Evolutionary conservation across 257 asterid species (phyloP), one percentile per base, ranked within the genome.

Genomic region (Linaria vulgaris): DNA sequence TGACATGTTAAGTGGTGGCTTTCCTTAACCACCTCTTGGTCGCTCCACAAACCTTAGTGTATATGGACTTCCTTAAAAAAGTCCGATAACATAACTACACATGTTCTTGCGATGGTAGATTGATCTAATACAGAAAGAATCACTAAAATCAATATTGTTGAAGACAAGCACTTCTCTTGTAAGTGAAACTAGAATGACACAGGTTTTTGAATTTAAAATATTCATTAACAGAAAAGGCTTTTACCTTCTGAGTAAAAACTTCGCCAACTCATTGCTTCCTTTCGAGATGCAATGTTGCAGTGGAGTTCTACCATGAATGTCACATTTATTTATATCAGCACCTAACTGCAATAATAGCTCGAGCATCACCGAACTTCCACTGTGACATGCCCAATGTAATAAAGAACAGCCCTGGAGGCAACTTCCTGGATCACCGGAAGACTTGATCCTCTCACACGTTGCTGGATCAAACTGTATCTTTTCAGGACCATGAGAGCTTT

Each of bases 321-420:
- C 99, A 50, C 86, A 45, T 73, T 72, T 79, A 76, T 92, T 92
- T 78, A 86, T 80, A 64, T 89, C 85, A 64, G 94, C 91, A 46
- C 99, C 99, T 50, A 80, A 79, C 83, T 92, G 99, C 78, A 92
- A 77, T 73, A 92, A 76, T 63, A 92, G 83, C 82, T 92, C 99
- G 70, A 92, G 85, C 90, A 92, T 87, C 71, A 82, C 91, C 59
- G 81, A 70, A 72, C 72, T 83, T 50, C 76, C 90, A 52, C 74
- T 45, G n/a, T 78, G 78, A 79, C 99, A 92, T n/a, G 96, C 97
- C 69, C 87, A 82, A 78, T 92, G 99, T 80, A 89, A 65, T 61
- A 92, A 68, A 53, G 96, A 83, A 74, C 95, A 85, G 58, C 96
- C 96, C 69, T 80, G 85, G 44, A 79, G 88, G 69, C 88, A 83